phyloP scores from a whole-genome alignment of 495 filamentous ascomycete genomes.

The Penicillium lagena region DNA sequence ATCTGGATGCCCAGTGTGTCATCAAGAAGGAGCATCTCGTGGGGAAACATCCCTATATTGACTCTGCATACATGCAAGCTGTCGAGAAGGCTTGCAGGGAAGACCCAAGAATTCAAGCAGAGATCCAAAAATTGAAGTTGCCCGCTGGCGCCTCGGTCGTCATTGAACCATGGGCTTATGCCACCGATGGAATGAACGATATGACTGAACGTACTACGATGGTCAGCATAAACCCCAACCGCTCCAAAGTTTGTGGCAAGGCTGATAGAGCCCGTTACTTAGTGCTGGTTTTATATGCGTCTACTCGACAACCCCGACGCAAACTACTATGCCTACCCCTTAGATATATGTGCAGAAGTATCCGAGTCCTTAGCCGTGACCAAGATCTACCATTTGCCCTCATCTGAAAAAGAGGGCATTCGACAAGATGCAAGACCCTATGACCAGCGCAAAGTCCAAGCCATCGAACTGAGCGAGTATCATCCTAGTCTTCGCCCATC shows the following conservation, averaged over 20 bases:
- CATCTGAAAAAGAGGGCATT: constrained; percentile 20
- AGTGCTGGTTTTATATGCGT: constrained; percentile 31
- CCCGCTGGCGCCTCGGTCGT: constrained; percentile 4
- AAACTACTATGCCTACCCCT: constrained; percentile 74
- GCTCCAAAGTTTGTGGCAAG: neutral
- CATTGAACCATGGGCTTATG: constrained; percentile 13
- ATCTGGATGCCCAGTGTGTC: neutral
- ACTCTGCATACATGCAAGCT: constrained; percentile 12
- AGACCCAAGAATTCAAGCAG: constrained; percentile 6
- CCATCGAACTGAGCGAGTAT: constrained; percentile 52
- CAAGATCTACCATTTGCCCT: constrained; percentile 32
- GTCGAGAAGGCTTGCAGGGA: constrained; percentile 9
- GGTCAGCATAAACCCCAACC: neutral
- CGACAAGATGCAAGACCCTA: constrained; percentile 7
- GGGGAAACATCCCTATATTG: constrained; percentile 17
- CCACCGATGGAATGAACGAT: constrained; percentile 27
- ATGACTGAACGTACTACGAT: constrained; percentile 15
- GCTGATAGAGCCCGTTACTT: too few species aligned
- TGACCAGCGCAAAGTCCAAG: constrained; percentile 37
- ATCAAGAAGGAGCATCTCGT: constrained; percentile 5
- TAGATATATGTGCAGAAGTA: constrained; percentile 62
- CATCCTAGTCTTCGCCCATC: constrained; percentile 42
- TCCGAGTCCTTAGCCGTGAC: constrained; percentile 53
- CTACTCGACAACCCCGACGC: constrained; percentile 19
- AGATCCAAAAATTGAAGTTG: constrained; percentile 7